phyloP scores from a whole-genome alignment of 2,329 filamentous ascomycete species.

The Intubia oerlemansii region DNA sequence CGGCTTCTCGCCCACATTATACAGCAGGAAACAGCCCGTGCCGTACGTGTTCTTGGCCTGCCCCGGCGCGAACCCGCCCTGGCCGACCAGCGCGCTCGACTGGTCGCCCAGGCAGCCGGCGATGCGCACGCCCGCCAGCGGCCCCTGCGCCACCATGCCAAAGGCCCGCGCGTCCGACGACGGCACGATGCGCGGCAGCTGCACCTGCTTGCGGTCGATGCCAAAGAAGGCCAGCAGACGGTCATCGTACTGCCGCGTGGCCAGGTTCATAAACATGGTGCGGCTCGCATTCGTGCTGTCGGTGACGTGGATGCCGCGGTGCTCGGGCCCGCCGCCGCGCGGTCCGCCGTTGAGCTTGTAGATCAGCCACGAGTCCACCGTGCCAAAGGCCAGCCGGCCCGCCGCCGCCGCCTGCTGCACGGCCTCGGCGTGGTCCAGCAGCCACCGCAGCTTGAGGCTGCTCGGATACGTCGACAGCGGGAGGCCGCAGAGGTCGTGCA shows the following conservation, averaged over 20 bases:
- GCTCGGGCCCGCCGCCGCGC: constrained; percentile 23
- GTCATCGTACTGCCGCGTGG: constrained; percentile 61
- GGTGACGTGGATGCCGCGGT: constrained; percentile 47
- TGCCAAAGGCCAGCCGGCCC: constrained; percentile 61
- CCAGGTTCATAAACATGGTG: constrained; percentile 88
- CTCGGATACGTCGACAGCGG: constrained; percentile 79
- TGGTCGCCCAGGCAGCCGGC: constrained; percentile 78
- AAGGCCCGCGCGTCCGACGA: constrained; percentile 58
- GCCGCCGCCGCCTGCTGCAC: constrained; percentile 59
- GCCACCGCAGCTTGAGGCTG: constrained; percentile 68
- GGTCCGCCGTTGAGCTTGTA: constrained; percentile 63
- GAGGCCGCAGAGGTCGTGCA: constrained; percentile 57
- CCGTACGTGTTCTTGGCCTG: constrained; percentile 83
- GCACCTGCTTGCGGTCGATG: constrained; percentile 44
- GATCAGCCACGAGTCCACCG: constrained; percentile 73
- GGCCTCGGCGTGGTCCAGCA: constrained; percentile 47
- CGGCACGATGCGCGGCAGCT: constrained; percentile 63
- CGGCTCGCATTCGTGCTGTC: constrained; percentile 75
- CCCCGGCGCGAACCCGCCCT: constrained; percentile 64
- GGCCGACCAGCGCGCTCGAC: constrained; percentile 67
- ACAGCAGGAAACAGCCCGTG: constrained; percentile 74
- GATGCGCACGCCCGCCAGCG: constrained; percentile 49
- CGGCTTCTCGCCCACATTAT: constrained; percentile 69
- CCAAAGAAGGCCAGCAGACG: constrained; percentile 59
- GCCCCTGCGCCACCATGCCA: constrained; percentile 41